Base-by-base conservation (phyloP, 257 asterid genomes). In the Scutellaria barbata region DNA sequence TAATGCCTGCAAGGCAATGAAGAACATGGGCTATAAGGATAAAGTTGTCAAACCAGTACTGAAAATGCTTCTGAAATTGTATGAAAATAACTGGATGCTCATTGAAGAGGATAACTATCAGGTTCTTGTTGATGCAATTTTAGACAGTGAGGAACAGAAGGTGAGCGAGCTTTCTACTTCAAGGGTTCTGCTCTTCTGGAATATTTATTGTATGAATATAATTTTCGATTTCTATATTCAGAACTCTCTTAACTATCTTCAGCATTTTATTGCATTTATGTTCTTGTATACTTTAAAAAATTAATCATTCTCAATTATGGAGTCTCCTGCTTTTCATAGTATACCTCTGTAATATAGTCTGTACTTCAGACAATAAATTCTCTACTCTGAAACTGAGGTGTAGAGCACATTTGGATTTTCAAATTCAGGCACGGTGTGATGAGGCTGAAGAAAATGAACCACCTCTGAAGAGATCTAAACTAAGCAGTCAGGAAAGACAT, bases 1-100 rank as follows among this genome's bases (percentile, higher is more conserved):
- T 17, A 74, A 68, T 71, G 87, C 90, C 60, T 75, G 35, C 74
- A 80, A 72, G 73, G 85, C 80, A 58, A 79, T 83, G 90, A 61
- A 64, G 62, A 25, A 10, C 10, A 25, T 82, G 53, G 87, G 89
- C 35, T 85, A 80, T 55, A 7, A 71, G 2, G 63, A 16, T 33
- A 45, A 68, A 13, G 47, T n/a, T 30, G 87, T 82, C 73, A 72
- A 72, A 74, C 87, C 86, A 11, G 39, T 85, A 33, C 68, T 85
- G 45, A 68, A 54, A 42, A 47, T 48, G 30, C 85, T 85, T 33
- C 71, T 85, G 63, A 59, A 56, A 20, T 8, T 66, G 58, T 83
- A 85, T 64, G 72, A 73, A 17, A 63, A 77, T 51, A 72, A 83
- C 40, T 85, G 87, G 87, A 8, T 16, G 66, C 80, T 68, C 56